Evolutionary conservation across 75 land plant species (phyloP).

Genomic region (Larix kaempferi): DNA sequence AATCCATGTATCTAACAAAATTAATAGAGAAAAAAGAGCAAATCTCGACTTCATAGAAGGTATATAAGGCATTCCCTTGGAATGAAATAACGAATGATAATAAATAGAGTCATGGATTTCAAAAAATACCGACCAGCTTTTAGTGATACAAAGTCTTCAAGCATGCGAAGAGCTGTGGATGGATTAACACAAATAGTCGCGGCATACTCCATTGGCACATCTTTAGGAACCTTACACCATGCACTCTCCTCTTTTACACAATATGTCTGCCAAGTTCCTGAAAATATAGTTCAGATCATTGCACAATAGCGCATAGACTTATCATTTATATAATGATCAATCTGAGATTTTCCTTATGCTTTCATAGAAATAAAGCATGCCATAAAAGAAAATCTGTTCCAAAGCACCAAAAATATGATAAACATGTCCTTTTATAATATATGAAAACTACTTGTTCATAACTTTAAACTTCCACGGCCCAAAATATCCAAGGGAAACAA

Average conservation of each 20-base stretch:
- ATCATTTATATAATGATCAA: not conserved
- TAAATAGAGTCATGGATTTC: not conserved
- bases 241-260: constrained; percentile 70
- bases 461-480: not conserved
- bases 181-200: constrained; percentile 89
- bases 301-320: not conserved
- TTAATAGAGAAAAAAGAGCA: not conserved
- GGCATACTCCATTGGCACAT: constrained; percentile 84
- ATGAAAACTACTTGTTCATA: not conserved
- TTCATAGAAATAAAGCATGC: not conserved
- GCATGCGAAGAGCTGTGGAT: constrained; percentile 84
- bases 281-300: constrained; percentile 6
- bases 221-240: constrained; percentile 83
- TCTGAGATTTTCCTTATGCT: not conserved
- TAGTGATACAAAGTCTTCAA: constrained; percentile 69
- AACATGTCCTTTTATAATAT: not conserved
- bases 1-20: constrained; percentile 11
- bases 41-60: not conserved
- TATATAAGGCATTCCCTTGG: not conserved
- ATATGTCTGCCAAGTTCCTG: constrained; percentile 92
- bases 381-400: not conserved
- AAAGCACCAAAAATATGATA: constrained; percentile 5
- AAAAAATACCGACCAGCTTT: constrained; percentile 54
- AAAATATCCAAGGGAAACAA: constrained; percentile 7
- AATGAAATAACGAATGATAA: not conserved